phyloP scores from a whole-genome alignment of 148 eudicot genomes.

The Camellia sinensis region DNA sequence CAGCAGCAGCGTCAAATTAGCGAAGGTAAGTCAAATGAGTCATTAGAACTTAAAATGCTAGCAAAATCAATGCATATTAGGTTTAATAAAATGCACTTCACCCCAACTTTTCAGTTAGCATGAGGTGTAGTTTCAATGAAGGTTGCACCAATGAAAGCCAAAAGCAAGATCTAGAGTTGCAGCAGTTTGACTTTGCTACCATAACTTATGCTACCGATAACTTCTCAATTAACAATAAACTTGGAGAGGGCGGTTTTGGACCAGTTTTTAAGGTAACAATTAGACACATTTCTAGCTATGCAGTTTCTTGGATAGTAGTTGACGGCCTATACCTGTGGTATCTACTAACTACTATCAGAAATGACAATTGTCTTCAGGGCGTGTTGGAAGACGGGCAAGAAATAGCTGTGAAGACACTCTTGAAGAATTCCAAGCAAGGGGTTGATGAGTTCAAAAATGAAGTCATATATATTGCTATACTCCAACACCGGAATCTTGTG shows the following conservation, averaged over 20 bases:
- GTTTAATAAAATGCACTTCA: background rate
- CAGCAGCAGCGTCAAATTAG: background rate
- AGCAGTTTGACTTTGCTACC: background rate
- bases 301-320: too few species aligned
- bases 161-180: slow-evolving; percentile 23
- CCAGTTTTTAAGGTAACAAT: slow-evolving; percentile 24
- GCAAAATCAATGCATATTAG: background rate
- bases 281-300: background rate
- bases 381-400: slow-evolving; percentile 16
- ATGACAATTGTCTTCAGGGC: slow-evolving; percentile 7
- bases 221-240: slow-evolving; percentile 12
- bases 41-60: background rate
- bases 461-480: slow-evolving; percentile 20
- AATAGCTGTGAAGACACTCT: slow-evolving; percentile 24
- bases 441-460: slow-evolving; percentile 20
- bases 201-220: slow-evolving; percentile 17
- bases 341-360: too few species aligned
- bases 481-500: slow-evolving; percentile 23
- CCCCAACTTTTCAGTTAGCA: background rate
- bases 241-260: slow-evolving; percentile 26
- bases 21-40: background rate
- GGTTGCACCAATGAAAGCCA: slow-evolving; percentile 1
- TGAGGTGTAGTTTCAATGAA: background rate
- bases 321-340: too few species aligned
- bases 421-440: slow-evolving; percentile 19